Conservation (phyloP, 2,329 filamentous ascomycete species). For the Paracoccidioides lutzii region DNA sequence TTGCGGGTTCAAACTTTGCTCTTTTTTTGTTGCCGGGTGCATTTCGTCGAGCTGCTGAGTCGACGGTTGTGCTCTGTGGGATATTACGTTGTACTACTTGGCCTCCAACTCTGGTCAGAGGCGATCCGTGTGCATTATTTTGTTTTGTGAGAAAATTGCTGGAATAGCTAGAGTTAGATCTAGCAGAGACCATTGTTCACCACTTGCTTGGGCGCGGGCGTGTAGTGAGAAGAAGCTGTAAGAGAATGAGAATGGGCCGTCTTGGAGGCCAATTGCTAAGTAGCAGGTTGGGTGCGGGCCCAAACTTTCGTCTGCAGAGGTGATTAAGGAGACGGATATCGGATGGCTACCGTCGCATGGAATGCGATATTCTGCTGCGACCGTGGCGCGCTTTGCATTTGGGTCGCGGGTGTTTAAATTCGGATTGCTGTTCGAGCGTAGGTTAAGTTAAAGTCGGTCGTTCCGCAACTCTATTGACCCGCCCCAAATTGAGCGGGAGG, state of each 20-base stretch:
- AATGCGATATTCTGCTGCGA: neutral
- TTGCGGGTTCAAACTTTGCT: slow-evolving; percentile 16
- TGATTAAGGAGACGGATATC: neutral
- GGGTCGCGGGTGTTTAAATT: neutral
- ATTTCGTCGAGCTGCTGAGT: neutral
- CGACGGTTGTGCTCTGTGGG: neutral
- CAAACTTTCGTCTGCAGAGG: no score
- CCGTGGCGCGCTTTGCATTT: neutral
- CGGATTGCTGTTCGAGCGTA: neutral
- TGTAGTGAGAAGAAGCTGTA: no score
- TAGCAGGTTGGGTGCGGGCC: no score
- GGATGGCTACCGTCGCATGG: neutral
- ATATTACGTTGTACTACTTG: neutral
- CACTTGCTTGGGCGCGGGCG: neutral
- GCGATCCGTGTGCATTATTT: slow-evolving; percentile 9
- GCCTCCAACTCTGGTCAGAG: slow-evolving; percentile 15
- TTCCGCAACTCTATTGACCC: no score
- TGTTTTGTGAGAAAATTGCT: slow-evolving; percentile 14
- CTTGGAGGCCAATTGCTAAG: no score
- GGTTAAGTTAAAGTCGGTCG: no score
- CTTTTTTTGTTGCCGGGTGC: slow-evolving; percentile 1
- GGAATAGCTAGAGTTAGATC: slow-evolving; percentile 19
- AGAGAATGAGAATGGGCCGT: no score
- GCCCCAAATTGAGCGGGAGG: no score
- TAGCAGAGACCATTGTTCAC: slow-evolving; percentile 4